phyloP scores from a whole-genome alignment of 768 basidiomycete species.

The Termitomyces sp. region DNA sequence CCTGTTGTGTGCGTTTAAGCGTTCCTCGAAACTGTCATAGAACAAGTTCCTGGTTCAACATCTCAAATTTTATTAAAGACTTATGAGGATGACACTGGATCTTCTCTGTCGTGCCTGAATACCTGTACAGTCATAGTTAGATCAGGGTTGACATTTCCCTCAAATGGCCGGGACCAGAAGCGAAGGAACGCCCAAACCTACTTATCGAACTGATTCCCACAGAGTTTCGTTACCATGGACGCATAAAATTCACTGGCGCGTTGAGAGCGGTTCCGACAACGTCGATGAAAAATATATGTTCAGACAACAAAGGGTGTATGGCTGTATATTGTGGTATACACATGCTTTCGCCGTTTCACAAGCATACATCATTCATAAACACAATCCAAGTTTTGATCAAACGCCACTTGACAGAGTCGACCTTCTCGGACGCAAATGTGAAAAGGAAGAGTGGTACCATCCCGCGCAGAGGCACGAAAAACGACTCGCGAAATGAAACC shows the following conservation, averaged over 20 bases:
- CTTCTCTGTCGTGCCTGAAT: background rate
- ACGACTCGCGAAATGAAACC: too few relatives aligned
- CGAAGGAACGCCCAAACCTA: background rate
- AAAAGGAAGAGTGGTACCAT: too few relatives aligned
- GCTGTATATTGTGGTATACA: too few relatives aligned
- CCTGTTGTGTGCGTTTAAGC: background rate
- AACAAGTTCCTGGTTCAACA: background rate
- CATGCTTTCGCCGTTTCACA: background rate
- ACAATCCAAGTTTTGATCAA: background rate
- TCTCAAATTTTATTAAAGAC: background rate
- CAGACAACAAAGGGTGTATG: background rate
- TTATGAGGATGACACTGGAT: background rate
- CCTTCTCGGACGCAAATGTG: background rate
- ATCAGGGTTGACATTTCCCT: background rate
- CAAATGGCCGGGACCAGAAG: background rate
- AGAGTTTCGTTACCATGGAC: background rate
- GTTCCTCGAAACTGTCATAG: background rate
- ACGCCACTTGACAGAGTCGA: background rate
- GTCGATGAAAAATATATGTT: too few relatives aligned
- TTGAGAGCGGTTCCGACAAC: background rate
- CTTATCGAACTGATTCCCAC: background rate
- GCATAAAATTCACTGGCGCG: background rate
- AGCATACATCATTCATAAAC: background rate
- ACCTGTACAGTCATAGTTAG: background rate
- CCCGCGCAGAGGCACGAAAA: too few relatives aligned